These are phyloP conservation scores for Plasmodium berghei DNA, from an alignment of 169 alveolate species.

Conservation along the genomic window DNA sequence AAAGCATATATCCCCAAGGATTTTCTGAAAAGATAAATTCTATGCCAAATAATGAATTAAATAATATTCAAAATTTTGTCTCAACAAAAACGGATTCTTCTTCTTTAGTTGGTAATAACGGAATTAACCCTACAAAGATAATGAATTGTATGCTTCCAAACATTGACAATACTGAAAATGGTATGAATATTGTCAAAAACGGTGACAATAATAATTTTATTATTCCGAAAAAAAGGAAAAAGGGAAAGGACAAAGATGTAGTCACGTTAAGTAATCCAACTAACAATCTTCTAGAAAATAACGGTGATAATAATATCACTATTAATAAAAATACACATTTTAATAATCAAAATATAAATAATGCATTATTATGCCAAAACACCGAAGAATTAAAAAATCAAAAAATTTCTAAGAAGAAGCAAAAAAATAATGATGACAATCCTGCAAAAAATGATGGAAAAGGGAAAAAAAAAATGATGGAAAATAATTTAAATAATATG, in stretches of 20 bases:
- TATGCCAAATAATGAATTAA: background rate
- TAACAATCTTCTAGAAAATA: background rate
- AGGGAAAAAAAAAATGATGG: conserved; percentile 9
- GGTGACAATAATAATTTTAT: conserved; percentile 3
- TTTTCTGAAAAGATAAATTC: background rate
- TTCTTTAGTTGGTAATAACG: background rate
- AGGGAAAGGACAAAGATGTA: background rate
- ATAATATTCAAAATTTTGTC: background rate
- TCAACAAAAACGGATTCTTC: background rate
- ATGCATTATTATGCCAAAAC: too few species aligned
- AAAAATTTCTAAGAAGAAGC: background rate
- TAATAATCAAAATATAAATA: too few species aligned
- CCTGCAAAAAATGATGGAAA: conserved; percentile 12
- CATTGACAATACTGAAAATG: background rate
- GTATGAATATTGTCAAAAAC: conserved; percentile 16
- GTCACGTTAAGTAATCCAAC: background rate
- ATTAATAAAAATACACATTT: too few species aligned
- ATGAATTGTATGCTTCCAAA: background rate
- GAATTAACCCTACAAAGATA: background rate
- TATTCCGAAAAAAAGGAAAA: conserved; percentile 2
- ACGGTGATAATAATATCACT: background rate
- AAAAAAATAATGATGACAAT: background rate
- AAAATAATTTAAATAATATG: conserved; percentile 4
- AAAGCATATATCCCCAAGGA: background rate
- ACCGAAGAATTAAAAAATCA: too few species aligned